Evolutionary conservation across 345 rosid genomes (phyloP).

Genomic region (Noccaea caerulescens): DNA sequence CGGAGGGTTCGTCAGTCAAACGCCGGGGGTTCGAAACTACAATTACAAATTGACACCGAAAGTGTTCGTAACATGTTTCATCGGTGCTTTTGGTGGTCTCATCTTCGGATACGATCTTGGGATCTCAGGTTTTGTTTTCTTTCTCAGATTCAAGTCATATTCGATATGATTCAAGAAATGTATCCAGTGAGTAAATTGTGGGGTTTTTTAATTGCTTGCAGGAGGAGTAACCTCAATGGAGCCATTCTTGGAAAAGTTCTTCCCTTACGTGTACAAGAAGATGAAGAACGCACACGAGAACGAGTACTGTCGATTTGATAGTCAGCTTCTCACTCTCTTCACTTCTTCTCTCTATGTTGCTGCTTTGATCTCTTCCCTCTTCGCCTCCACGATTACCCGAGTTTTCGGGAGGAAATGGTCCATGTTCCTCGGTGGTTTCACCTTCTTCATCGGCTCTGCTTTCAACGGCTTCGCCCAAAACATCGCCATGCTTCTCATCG

Average conservation of each 20-base stretch:
- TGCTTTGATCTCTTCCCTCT: conserved; percentile 65
- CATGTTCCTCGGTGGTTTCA: conserved; percentile 64
- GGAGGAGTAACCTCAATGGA: conserved; percentile 93
- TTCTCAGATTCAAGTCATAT: conserved; percentile 4
- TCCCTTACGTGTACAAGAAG: conserved; percentile 56
- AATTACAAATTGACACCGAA: conserved; percentile 62
- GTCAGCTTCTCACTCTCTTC: conserved; percentile 64
- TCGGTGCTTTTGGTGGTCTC: conserved; percentile 87
- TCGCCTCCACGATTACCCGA: conserved; percentile 63
- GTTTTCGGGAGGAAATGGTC: conserved; percentile 66
- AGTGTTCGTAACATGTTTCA: conserved; percentile 67
- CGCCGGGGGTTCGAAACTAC: conserved; percentile 45
- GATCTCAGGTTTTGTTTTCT: conserved; percentile 56
- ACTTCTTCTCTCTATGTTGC: conserved; percentile 86
- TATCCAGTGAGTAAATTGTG: background rate
- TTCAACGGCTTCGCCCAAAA: conserved; percentile 64
- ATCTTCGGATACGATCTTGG: conserved; percentile 86
- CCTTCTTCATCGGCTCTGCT: conserved; percentile 65
- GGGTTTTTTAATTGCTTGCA: conserved; percentile 20
- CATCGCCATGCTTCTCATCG: conserved; percentile 58
- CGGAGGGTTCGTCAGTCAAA: conserved; percentile 52
- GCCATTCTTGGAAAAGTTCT: conserved; percentile 62
- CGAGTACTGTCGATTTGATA: conserved; percentile 77
- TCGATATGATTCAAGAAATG: background rate
- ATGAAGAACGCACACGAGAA: conserved; percentile 46